phyloP scores from a whole-genome alignment of 2,329 filamentous ascomycete genomes.

The Periconia macrospinosa region DNA sequence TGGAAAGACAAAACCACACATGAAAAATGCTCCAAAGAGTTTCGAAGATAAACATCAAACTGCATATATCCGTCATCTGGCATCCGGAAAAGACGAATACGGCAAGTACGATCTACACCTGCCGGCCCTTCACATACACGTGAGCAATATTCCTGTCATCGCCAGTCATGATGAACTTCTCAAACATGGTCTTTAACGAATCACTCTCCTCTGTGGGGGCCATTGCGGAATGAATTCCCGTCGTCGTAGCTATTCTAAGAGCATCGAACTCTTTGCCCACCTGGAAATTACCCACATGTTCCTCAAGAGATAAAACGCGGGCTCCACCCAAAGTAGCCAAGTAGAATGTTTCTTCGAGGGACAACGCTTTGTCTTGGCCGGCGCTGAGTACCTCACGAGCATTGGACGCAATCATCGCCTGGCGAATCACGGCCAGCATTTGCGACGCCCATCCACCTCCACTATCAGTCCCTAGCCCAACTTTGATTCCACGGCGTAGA shows the following conservation, averaged over 20 bases:
- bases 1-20: no score
- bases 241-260: conserved; percentile 50
- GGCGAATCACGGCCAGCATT: conserved; percentile 62
- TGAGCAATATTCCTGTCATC: conserved; percentile 63
- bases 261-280: conserved; percentile 67
- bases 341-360: conserved; percentile 50
- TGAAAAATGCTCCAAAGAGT: no score
- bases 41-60: no score
- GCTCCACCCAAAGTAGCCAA: conserved; percentile 66
- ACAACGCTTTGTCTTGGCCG: conserved; percentile 40
- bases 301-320: conserved; percentile 57
- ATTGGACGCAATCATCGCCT: conserved; percentile 57
- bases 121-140: conserved; percentile 46
- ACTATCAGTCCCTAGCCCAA: conserved; percentile 68
- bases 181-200: conserved; percentile 51
- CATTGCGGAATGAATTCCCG: conserved; percentile 40
- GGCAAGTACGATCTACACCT: not conserved
- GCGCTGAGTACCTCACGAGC: conserved; percentile 36
- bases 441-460: conserved; percentile 64
- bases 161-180: conserved; percentile 68
- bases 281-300: conserved; percentile 59
- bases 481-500: conserved; percentile 60
- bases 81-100: no score
- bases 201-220: conserved; percentile 58
- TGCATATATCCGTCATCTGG: no score